Evolutionary conservation across 371 early-diverging fungal genomes (phyloP).

Genomic region (Mortierella sp.): DNA sequence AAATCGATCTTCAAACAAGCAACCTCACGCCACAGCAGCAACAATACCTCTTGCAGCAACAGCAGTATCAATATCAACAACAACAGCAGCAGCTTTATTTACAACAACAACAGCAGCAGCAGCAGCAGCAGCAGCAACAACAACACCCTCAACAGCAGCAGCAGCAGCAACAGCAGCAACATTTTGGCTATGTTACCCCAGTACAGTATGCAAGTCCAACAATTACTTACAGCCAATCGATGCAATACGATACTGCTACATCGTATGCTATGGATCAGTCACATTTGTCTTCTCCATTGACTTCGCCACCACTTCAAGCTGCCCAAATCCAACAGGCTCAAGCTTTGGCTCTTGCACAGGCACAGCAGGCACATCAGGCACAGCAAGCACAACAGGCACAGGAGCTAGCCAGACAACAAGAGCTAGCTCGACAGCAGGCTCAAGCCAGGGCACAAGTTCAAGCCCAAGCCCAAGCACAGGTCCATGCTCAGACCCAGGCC

Average conservation of each 20-base stretch:
- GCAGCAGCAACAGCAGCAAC: conserved; percentile 40
- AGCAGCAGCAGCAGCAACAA: conserved; percentile 40
- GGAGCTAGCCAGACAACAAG: conserved; percentile 15
- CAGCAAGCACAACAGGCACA: conserved; percentile 22
- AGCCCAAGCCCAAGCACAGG: conserved; percentile 11
- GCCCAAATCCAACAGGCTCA: conserved; percentile 38
- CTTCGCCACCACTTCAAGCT: conserved; percentile 42
- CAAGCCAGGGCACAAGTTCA: conserved; percentile 16
- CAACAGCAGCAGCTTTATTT: conserved; percentile 32
- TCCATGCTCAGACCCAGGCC: conserved; percentile 14
- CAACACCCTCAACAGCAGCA: conserved; percentile 41
- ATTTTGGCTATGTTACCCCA: conserved; percentile 37
- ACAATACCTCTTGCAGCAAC: conserved; percentile 36
- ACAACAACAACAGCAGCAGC: conserved; percentile 58
- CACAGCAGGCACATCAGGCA: conserved; percentile 38
- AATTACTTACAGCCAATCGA: conserved; percentile 37
- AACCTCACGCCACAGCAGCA: conserved; percentile 58
- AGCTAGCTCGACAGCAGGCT: conserved; percentile 7
- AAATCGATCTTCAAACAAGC: conserved; percentile 47
- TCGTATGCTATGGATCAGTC: conserved; percentile 33
- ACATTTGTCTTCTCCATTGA: conserved; percentile 32
- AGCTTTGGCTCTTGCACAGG: conserved; percentile 29
- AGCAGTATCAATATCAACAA: conserved; percentile 37
- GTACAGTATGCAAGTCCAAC: conserved; percentile 50
- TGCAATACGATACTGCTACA: conserved; percentile 42